Base-by-base conservation (phyloP, 176 grass and related monocot genomes). In the Bothriochloa decipiens region DNA sequence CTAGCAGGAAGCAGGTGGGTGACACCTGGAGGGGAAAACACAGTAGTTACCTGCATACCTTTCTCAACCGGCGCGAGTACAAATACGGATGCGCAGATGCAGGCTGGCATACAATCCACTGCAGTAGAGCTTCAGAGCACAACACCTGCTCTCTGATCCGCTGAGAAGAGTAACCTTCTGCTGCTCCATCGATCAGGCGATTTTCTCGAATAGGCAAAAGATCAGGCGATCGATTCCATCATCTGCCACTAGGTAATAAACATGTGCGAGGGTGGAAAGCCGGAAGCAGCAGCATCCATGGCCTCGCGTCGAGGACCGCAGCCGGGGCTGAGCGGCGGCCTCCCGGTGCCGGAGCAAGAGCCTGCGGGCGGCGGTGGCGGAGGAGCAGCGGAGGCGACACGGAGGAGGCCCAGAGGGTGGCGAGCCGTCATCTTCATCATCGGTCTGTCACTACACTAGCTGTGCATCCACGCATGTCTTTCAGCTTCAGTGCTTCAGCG, bases 341-440 rank as follows among this genome's bases (percentile, higher is more conserved):
- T 41, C 32, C 33, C 33, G 0, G n/a, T 3, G 37, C 35, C 53
- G 53, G 53, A 32, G 13, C 70, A 40, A 1, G 72, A 22, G 5
- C 25, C 76, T 16, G 78, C 10, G 5, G 66, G 42, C 18, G 29
- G 15, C 7, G 73, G 45, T 7, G 32, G 39, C 3, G 1, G 58
- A 62, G 10, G 58, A 62, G n/a, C 1, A 26, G 58, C 58, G 1
- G 58, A 62, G n/a, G 58, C 58, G 58, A 5, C n/a, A 29, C 20
- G 9, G 72, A 76, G 63, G 73, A 84, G 73, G 63, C 82, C 82
- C 28, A 84, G 73, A 43, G 73, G 82, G 27, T 84, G 82, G 82
- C 64, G 63, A 41, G 82, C 73, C 16, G 36, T 84, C 32, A 15
- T 15, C 6, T 84, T 84, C 82, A 10, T 84, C 72, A 28, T 84